These are phyloP conservation scores for Ophioceras dolichostomum DNA, from an alignment of 2,329 filamentous ascomycete species.

Conservation along the genomic window DNA sequence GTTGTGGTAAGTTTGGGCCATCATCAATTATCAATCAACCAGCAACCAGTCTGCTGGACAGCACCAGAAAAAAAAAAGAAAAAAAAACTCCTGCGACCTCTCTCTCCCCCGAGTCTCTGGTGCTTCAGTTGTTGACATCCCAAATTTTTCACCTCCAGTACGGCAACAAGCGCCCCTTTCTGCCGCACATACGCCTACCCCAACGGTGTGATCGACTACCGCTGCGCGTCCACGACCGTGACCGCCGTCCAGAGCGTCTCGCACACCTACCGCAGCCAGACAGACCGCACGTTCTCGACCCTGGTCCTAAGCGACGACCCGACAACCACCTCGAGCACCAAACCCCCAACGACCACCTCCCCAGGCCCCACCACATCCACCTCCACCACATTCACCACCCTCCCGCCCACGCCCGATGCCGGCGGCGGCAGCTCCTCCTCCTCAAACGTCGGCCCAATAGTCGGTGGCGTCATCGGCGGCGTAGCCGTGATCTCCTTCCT, in stretches of 20 bases:
- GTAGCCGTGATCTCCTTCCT: constrained; percentile 4
- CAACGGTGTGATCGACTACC: constrained; percentile 5
- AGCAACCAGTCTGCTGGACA: no score
- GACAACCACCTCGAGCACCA: neutral
- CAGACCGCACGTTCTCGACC: constrained; percentile 2
- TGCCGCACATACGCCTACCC: constrained; percentile 6
- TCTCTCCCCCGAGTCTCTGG: no score
- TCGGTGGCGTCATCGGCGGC: constrained; percentile 4
- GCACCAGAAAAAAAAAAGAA: no score
- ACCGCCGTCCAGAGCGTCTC: constrained; percentile 1
- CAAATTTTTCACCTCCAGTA: constrained; percentile 3
- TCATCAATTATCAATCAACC: no score
- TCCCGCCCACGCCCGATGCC: neutral
- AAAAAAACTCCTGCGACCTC: no score
- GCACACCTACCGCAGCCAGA: constrained; percentile 3
- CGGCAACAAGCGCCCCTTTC: constrained; percentile 3
- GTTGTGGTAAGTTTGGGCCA: neutral
- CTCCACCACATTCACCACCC: neutral
- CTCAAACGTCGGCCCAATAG: constrained; percentile 1
- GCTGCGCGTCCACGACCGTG: constrained; percentile 3
- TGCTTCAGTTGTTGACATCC: no score
- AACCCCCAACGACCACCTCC: neutral
- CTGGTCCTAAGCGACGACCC: neutral
- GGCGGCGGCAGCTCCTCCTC: neutral
- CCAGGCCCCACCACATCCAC: neutral